These are phyloP conservation scores for Neonectria faginata DNA, from an alignment of 2,329 filamentous ascomycete genomes.

Conservation along the genomic window DNA sequence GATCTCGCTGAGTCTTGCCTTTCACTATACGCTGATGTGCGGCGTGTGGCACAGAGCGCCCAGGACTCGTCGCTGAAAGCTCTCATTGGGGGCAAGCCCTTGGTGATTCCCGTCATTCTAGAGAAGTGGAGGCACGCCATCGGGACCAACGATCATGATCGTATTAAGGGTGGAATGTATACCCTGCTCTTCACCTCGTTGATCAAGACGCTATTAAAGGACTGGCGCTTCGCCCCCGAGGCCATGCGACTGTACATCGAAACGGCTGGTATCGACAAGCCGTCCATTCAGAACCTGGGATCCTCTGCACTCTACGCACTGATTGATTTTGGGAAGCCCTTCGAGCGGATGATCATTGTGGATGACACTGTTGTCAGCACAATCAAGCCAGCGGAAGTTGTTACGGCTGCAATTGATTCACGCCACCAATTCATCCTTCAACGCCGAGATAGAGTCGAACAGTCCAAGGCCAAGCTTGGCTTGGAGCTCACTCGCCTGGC, in stretches of 20 bases:
- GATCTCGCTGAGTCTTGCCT: conserved; percentile 92
- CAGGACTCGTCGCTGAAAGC: conserved; percentile 94
- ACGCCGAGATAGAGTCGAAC: conserved; percentile 82
- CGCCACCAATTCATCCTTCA: conserved; percentile 79
- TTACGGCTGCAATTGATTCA: conserved; percentile 66
- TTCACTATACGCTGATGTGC: conserved; percentile 93
- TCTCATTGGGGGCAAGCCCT: conserved; percentile 85
- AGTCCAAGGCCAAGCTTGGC: conserved; percentile 83
- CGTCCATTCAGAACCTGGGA: conserved; percentile 91
- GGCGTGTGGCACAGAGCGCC: conserved; percentile 91
- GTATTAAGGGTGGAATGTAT: conserved; percentile 95
- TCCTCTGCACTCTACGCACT: conserved; percentile 84
- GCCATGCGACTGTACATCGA: conserved; percentile 90
- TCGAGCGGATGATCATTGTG: conserved; percentile 87
- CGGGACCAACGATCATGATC: conserved; percentile 82
- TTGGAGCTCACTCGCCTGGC: conserved; percentile 84
- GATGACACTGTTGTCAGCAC: conserved; percentile 76
- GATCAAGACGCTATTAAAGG: conserved; percentile 85
- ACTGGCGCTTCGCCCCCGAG: conserved; percentile 96
- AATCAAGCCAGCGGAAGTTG: conserved; percentile 77
- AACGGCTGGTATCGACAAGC: conserved; percentile 90
- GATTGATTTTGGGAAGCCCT: conserved; percentile 89
- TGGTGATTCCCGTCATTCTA: conserved; percentile 91
- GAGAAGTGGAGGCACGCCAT: conserved; percentile 82
- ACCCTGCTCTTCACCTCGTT: conserved; percentile 90